Percentiles rank a stretch among this genome's conserved stretches.
These are phyloP conservation scores for Musa balbisiana DNA, from an alignment of 202 grass and related monocot genomes.

Conservation along the genomic window DNA sequence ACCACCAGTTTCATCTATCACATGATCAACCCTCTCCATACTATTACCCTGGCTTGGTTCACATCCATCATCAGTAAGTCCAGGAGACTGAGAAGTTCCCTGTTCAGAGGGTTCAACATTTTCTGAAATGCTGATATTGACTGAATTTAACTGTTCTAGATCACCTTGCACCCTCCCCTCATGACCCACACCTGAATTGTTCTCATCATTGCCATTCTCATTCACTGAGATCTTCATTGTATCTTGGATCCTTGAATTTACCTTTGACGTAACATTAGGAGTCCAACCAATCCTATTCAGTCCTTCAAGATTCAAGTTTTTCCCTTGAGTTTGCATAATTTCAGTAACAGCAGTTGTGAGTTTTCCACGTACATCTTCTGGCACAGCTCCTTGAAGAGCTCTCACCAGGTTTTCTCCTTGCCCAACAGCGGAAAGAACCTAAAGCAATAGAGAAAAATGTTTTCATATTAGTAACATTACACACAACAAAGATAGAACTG, in stretches of 20 bases:
- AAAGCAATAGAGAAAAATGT: constrained; percentile 19
- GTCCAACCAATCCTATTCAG: constrained; percentile 43
- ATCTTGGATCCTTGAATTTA: constrained; percentile 39
- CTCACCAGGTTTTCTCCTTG: constrained; percentile 75
- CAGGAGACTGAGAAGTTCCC: constrained; percentile 44
- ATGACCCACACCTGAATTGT: constrained; percentile 23
- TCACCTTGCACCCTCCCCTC: constrained; percentile 36
- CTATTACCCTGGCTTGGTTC: constrained; percentile 35
- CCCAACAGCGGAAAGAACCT: constrained; percentile 77
- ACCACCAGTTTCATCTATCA: constrained; percentile 27
- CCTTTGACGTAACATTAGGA: constrained; percentile 30
- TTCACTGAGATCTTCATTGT: constrained; percentile 33
- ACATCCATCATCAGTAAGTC: constrained; percentile 27
- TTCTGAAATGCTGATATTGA: constrained; percentile 30
- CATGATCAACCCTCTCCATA: constrained; percentile 31
- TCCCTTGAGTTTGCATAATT: constrained; percentile 61
- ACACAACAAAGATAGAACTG: too few species aligned
- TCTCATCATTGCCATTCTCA: constrained; percentile 31
- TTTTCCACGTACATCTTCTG: constrained; percentile 91
- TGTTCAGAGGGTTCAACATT: constrained; percentile 29
- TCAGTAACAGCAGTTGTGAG: constrained; percentile 55
- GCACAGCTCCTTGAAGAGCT: constrained; percentile 93
- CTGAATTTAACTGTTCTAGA: constrained; percentile 26
- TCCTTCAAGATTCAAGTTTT: constrained; percentile 54
- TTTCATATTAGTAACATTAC: too few species aligned